These are phyloP conservation scores for Fusarium nodosum DNA, from an alignment of 2,329 filamentous ascomycete genomes.

Conservation along the genomic window DNA sequence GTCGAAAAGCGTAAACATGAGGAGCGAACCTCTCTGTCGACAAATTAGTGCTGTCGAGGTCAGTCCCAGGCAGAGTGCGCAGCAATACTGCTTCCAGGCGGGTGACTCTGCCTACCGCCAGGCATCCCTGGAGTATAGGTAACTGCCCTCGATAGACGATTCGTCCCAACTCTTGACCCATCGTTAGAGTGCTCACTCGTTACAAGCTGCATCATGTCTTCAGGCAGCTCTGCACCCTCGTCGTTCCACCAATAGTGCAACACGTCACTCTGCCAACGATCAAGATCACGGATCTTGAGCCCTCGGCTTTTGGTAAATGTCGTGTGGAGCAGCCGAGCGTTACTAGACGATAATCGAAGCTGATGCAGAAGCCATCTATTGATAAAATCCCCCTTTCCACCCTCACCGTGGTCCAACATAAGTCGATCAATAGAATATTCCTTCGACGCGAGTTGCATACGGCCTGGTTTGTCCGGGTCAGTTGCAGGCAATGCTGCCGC, in stretches of 20 bases:
- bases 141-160: slow-evolving; percentile 48
- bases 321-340: slow-evolving; percentile 60
- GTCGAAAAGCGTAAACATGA: background rate
- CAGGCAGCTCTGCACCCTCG: slow-evolving; percentile 38
- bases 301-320: slow-evolving; percentile 49
- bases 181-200: slow-evolving; percentile 47
- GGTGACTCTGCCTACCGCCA: slow-evolving; percentile 17
- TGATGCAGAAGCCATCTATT: slow-evolving; percentile 67
- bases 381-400: slow-evolving; percentile 62
- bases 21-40: background rate
- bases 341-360: slow-evolving; percentile 62
- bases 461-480: slow-evolving; percentile 53
- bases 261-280: slow-evolving; percentile 57
- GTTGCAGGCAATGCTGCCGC: slow-evolving; percentile 56
- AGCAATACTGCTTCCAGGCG: slow-evolving; percentile 23
- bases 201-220: slow-evolving; percentile 25
- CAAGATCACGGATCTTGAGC: slow-evolving; percentile 53
- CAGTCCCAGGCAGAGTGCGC: slow-evolving; percentile 28
- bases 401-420: slow-evolving; percentile 54
- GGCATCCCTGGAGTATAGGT: slow-evolving; percentile 44
- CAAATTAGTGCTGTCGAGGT: background rate
- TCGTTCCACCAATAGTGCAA: slow-evolving; percentile 57
- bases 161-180: slow-evolving; percentile 47
- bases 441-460: slow-evolving; percentile 60
- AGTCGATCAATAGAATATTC: slow-evolving; percentile 64